Base-by-base conservation (phyloP, 2,329 filamentous ascomycete species). In the Cercospora beticola region DNA sequence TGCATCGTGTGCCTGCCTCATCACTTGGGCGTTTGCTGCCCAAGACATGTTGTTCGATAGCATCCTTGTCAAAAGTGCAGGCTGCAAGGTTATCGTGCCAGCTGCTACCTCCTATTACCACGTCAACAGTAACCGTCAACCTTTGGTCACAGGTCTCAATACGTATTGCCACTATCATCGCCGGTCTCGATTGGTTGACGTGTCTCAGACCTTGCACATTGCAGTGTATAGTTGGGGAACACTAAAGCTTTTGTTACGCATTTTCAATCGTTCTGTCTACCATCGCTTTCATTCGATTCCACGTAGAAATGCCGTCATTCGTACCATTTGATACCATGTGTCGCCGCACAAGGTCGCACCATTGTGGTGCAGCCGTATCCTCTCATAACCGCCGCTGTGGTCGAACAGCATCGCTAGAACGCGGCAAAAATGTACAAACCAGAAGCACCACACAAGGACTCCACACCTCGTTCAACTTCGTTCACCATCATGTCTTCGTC, bases 401-500 rank as follows among this genome's bases (percentile, higher is more conserved):
- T 23, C 43, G 2, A 14, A 52, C 12, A 58, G n/a, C 43, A 21
- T 43, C 52, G 52, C 54, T 54, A 49, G 26, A 67, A 64, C 65
- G 60, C 65, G 30, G 60, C 12, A 36, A 40, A 40, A 60, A 54
- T 31, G 14, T 12, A 58, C 26, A 26, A 49, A 54, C 21, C 40
- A 14, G 26, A 59, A 28, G 14, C 23, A 21, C 21, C 12, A 14
- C 10, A 23, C 21, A 52, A 26, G 5, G 21, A 5, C 21, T 12
- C 46, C 21, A 6, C 46, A 4, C 46, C 18, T 21, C 46, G 10
- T 52, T 21, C 21, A 52, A 52, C 46, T 10, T 12, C 46, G 5
- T 52, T 14, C 12, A 16, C 61, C 3, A 52, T 63, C 63, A 69
- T 16, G 58, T 63, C 67, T 64, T 69, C 21, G 40, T 66, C 31